Base-by-base conservation (phyloP, 2,329 filamentous ascomycete genomes). In the Claviceps citrina region DNA sequence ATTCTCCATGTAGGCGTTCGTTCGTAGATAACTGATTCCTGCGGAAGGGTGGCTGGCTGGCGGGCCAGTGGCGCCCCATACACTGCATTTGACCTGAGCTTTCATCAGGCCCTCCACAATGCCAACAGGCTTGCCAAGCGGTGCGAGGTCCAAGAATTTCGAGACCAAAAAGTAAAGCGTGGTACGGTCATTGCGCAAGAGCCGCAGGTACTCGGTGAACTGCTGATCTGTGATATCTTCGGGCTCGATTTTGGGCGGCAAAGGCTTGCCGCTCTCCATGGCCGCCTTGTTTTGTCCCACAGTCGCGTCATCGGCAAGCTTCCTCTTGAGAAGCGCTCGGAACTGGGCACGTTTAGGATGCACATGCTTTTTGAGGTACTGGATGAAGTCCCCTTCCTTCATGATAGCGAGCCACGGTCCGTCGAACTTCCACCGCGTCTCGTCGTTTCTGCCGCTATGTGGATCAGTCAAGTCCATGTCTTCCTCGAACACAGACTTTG, bases 371-470 rank as follows among this genome's bases (percentile, higher is more conserved):
- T 62, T 54, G 10, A 81, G 43, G 49, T 73, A 81, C 22, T 56
- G 52, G 20, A 67, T 58, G 51, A 82, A 80, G 12, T 74, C 65
- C 15, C 75, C 75, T 44, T 76, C 66, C 4, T 65, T 68, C 63
- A 78, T 67, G 32, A 71, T 71, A 26, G 74, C 75, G 26, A 81
- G 63, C 76, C 76, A 81, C 3, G 78, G 78, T 0, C 78, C 78
- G 20, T 61, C 59, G 47, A 79, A 81, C 53, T 76, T 80, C 78
- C 78, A 82, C 46, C 76, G 66, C 48, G 63, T 64, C 45, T 68
- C 66, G 36, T 62, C 58, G 27, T 54, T 49, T 31, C 60, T 51
- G 42, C 55, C 54, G 13, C 52, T 44, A 31, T 54, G 50, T 20
- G 66, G 48, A 22, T 60, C 57, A 31, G 72, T 78, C 36, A 68